Evolutionary conservation across 2,329 filamentous ascomycete species (phyloP), one percentile per base, ranked within the genome.

Genomic region (Trichoderma semiorbis): DNA sequence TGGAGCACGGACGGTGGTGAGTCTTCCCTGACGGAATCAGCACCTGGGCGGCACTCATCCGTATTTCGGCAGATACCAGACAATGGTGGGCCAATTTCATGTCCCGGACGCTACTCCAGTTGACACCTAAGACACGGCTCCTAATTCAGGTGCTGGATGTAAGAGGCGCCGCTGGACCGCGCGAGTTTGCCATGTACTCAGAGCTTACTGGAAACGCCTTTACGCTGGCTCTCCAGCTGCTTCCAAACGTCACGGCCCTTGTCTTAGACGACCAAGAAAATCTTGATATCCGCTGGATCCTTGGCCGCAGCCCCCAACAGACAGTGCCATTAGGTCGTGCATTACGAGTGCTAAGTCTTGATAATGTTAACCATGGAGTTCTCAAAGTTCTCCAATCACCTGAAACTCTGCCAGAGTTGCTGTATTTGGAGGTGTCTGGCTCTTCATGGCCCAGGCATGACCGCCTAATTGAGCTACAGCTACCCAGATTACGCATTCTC

Each of bases 341-440:
- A 6, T 73, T 75, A 1, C 69, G 81, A 70, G 74, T 88, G 8
- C 78, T 89, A 36, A 87, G 87, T 74, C 76, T 88, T 28, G 78
- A 80, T 1, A 75, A 80, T 50, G 86, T 83, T 68, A 77, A 79
- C 5, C 74, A 79, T 18, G 81, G 82, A 65, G 76, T 88, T 16
- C 81, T 84, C 1, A 3, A 21, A n/a, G 16, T 28, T 3, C 57
- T 69, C 34, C 24, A n/a, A 7, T 26, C 21, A 8, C 18, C 79
- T 2, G 71, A 76, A 1, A 79, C 79, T 55, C 79, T 87, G 65
- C 77, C 78, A 5, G 76, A 78, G 14, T 74, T 89, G 39, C 80
- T 87, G 7, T 89, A 87, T 73, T 81, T 89, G 4, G 87, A 89
- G 70, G 73, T 88, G 10, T 89, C 87, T 0, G 79, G 81, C 24